Base-by-base conservation (phyloP, 1,284 basidiomycete species). In the Apiotrichum domesticum region DNA sequence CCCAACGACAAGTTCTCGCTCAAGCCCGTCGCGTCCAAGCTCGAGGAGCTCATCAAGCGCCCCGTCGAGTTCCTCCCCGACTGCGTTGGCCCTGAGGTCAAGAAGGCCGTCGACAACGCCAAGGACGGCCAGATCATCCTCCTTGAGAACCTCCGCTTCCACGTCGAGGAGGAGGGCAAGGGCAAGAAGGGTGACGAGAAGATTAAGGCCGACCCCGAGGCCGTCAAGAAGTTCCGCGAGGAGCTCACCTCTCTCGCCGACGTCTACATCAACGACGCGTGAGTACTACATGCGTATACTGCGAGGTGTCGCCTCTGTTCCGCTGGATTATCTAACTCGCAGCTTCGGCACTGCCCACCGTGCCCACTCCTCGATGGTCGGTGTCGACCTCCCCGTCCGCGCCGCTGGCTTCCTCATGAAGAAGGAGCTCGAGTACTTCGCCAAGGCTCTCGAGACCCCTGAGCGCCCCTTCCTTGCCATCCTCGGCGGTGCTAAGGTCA, bases 381-480 rank as follows among this genome's bases (percentile, higher is more conserved):
- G 95, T 64, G 83, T 98, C 65, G 84, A 96, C 77, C 84, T 98
- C 41, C 85, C 87, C n/a, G 87, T 95, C 78, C 85, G 92, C 67
- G 95, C 95, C 7, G 85, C 94, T 42, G 95, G 95, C 49, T 94
- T 96, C 82, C 83, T 98, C 65, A 89, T 98, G 83, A 97, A 95
- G 82, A 98, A 98, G 80, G 95, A 98, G 79, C 86, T 98, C 66
- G 94, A 98, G 72, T 98, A 87, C 82, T 98, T 98, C 77, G 92
- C 95, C 56, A 98, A 97, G 81, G 94, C 91, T 54, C 84, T 98
- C 51, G 95, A 98, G 78, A 85, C 82, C 69, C 95, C 95, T 46
- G 92, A 96, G 72, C 81, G 90, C 55, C 95, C 95, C 29, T 98
- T 98, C 87, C 83, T 98, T 57, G 95, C 94, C 56, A 98, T 98